Base-by-base conservation (phyloP, 1,284 basidiomycete genomes). In the Singerocomus inundabilis region DNA sequence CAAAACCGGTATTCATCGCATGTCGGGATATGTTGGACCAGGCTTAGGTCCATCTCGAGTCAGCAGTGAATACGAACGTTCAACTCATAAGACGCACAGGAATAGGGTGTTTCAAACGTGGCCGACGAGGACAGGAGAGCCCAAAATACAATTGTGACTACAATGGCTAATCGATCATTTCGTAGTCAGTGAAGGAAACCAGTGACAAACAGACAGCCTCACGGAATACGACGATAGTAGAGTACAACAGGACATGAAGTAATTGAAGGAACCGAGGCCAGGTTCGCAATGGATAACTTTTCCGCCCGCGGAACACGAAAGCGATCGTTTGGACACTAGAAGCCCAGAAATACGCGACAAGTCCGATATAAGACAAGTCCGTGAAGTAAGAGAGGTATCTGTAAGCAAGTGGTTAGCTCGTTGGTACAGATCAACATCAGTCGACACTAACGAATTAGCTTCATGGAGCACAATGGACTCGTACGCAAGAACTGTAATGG, bases 61-160 rank as follows among this genome's bases (percentile, higher is more conserved):
- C 26, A 61, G 50, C n/a, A 18, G 11, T 21, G 38, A 36, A 31
- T 4, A 10, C 11, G n/a, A 3, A 29, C 2, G 16, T 13, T 41
- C 15, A 33, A 31, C 7, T 21, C 26, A 9, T 8, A 33, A 18
- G 37, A 64, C 75, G 46, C 49, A 80, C 78, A 50, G 13, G 39
- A 49, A 48, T 69, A 78, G 6, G 52, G 35, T 4, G 73, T 71
- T 3, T 44, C 34, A 53, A 84, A 79, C 1, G 76, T 77, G 0
- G 56, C 26, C 1, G 75, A 48, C 5, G 67, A 63, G 2, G 79
- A 59, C 3, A 89, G 70, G 7, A 88, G 58, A 0, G 72, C 58
- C 87, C 88, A 90, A 61, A 72, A 90, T 1, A 88, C 81, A 30
- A 77, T 68, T 0, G 84, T 85, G 2, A 88, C 84, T 21, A 90